A percentile compares a stretch with the other conserved stretches of the same genome.
These are phyloP conservation scores for Fistulifera pelliculosa DNA, from an alignment of 108 stramenopile genomes.

Conservation along the genomic window DNA sequence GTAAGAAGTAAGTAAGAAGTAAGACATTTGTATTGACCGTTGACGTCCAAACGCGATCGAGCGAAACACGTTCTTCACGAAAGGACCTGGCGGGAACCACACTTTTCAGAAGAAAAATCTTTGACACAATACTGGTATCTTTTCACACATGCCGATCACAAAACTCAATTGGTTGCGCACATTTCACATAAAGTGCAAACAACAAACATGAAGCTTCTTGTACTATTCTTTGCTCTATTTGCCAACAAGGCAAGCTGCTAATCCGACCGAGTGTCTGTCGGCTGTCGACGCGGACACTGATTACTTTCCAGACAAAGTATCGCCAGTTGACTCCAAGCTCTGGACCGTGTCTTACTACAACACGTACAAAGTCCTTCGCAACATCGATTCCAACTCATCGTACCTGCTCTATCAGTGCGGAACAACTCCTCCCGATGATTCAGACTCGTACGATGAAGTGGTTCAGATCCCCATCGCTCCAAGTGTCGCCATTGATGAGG, in stretches of 20 bases:
- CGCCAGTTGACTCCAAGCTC: slow-evolving; percentile 19
- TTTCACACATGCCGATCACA: too few species aligned
- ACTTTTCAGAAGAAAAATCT: too few species aligned
- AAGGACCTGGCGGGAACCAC: too few species aligned
- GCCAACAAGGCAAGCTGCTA: background rate
- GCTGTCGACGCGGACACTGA: slow-evolving; percentile 24
- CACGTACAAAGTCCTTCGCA: slow-evolving; percentile 39
- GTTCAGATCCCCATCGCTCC: slow-evolving; percentile 20
- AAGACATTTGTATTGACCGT: too few species aligned
- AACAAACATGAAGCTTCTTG: background rate
- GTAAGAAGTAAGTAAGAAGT: too few species aligned
- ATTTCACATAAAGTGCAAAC: too few species aligned
- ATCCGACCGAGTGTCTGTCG: slow-evolving; percentile 17
- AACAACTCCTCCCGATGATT: slow-evolving; percentile 24
- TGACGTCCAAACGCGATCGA: too few species aligned
- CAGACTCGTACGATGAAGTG: slow-evolving; percentile 7
- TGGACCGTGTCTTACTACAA: slow-evolving; percentile 35
- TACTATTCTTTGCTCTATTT: background rate
- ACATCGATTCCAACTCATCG: slow-evolving; percentile 13
- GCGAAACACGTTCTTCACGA: too few species aligned
- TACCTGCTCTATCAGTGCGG: slow-evolving; percentile 66
- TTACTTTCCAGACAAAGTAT: slow-evolving; percentile 50
- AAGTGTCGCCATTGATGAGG: slow-evolving; percentile 21
- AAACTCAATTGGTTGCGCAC: too few species aligned
- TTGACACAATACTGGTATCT: too few species aligned